Percentiles rank a stretch among this genome's conserved stretches.
Conservation (phyloP, 2,329 filamentous ascomycete species). For the Aspergillus ibericus region DNA sequence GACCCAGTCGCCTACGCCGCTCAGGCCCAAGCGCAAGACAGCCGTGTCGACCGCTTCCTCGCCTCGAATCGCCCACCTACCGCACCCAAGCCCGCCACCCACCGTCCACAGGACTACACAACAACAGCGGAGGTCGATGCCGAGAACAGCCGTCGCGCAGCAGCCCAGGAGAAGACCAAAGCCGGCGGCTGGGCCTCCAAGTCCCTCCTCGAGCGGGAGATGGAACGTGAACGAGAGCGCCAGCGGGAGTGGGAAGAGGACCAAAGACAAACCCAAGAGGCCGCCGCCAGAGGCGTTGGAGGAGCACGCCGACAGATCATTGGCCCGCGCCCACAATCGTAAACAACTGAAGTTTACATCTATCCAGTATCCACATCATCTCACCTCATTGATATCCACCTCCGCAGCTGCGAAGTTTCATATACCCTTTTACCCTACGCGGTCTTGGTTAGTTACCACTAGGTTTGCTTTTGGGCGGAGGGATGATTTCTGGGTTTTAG, state of each 20-base stretch:
- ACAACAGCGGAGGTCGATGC: conserved; percentile 57
- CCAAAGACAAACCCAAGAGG: conserved; percentile 53
- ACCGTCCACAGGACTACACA: conserved; percentile 47
- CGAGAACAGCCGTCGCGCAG: conserved; percentile 56
- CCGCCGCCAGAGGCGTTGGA: conserved; percentile 52
- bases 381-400: too few relatives aligned
- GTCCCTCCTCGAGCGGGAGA: conserved; percentile 64
- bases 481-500: too few relatives aligned
- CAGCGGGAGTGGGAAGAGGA: conserved; percentile 65
- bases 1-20: conserved; percentile 44
- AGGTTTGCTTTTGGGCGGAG: too few relatives aligned
- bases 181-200: conserved; percentile 63
- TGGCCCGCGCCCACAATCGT: conserved; percentile 56
- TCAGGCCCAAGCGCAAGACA: conserved; percentile 31
- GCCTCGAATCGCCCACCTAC: conserved; percentile 54
- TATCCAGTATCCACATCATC: too few relatives aligned
- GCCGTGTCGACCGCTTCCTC: conserved; percentile 58
- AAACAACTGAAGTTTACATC: not conserved
- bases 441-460: too few relatives aligned
- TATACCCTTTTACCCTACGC: not conserved
- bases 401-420: too few relatives aligned
- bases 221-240: conserved; percentile 65
- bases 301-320: conserved; percentile 62
- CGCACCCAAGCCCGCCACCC: conserved; percentile 38
- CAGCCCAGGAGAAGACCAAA: conserved; percentile 58